Evolutionary conservation across 163 green algal species (phyloP), one percentile per base, ranked within the genome.

Genomic region (Smithsoniella earleae): DNA sequence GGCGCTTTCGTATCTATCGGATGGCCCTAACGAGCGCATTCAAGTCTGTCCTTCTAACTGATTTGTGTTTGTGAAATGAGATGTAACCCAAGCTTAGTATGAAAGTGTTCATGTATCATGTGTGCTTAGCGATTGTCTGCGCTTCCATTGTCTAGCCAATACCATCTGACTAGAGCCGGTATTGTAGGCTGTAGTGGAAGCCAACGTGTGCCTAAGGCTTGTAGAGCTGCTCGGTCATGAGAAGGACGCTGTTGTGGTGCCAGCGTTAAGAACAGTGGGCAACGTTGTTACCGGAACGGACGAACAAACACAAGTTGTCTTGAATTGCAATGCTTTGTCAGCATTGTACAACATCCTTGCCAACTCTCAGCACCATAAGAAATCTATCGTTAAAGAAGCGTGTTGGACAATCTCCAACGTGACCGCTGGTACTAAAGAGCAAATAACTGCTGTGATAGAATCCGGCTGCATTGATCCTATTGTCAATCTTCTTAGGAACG

Each of bases 401-500:
- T 99, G 94, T 86, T 99, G 94, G 94, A 99, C 94, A 22, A 95
- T 99, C 55, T 96, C 88, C 74, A 98, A 99, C 83, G 97, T 99
- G 84, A 99, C 94, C 5, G 94, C 94, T 13, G 92, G 58, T 38
- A 69, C 58, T n/a, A 30, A 34, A n/a, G 58, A 69, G 25, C 58
- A 69, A 31, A 69, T 69, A 30, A n/a, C 58, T 38, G 80, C 83
- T 1, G 90, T 99, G 16, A 88, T 98, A 6, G 93, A 99, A 44
- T 82, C 84, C 2, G 84, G 86, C 69, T 92, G 98, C 54, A 82
- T 98, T 27, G 81, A 87, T 13, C 92, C 94, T 20, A 85, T 99
- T 16, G 85, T 98, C 49, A 66, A 89, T 65, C 80, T 98, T 73
- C 88, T 99, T 36, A 55, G 79, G 66, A 37, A 91, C 77, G 43